Base-by-base conservation (phyloP, 441 rosid genomes). In the Syzygium malaccense region DNA sequence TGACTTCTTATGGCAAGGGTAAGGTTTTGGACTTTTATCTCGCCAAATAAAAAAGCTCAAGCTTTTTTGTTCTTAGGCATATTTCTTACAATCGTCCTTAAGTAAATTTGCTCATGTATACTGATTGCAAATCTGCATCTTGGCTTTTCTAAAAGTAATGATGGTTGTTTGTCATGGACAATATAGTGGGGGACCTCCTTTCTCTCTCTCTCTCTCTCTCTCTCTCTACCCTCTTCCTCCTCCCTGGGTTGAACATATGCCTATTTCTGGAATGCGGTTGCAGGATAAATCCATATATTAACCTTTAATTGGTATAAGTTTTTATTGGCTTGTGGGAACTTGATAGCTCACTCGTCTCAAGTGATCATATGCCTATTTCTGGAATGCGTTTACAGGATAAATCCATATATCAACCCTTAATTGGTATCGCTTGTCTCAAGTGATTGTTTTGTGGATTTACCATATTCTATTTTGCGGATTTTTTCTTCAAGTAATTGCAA, bases 1-100 rank as follows among this genome's bases (percentile, higher is more conserved):
- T 8, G 99, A 98, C 96, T 98, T 98, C 93, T 91, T 98, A 88
- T 97, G 93, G 92, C 97, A 93, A 89, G 97, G 98, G 99, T 98
- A 93, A 93, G 96, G 41, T 88, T 57, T 87, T 68, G 87, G 88
- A 83, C 75, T 89, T 32, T 28, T 48, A 26, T 48, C 49, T 86
- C 12, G 54, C 0, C 51, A 62, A 19, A 51, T n/a, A 62, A 14
- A 18, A 18, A 3, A 25, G 25, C 23, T 49, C 2, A 8, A 6
- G 4, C 8, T 41, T 30, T 20, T 88, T 23, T 49, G 55, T 87
- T 78, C 4, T 49, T 56, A 57, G 9, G 49, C 2, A 20, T 71
- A 71, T 33, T 33, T 71, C 49, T 20, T 71, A 37, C 23, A 49
- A 75, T 71, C 6, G 51, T 75, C 26, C 45, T 71, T 1, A 71